Evolutionary conservation across 805 yeast species (phyloP).

Genomic region (Yarrowia keelungensis): DNA sequence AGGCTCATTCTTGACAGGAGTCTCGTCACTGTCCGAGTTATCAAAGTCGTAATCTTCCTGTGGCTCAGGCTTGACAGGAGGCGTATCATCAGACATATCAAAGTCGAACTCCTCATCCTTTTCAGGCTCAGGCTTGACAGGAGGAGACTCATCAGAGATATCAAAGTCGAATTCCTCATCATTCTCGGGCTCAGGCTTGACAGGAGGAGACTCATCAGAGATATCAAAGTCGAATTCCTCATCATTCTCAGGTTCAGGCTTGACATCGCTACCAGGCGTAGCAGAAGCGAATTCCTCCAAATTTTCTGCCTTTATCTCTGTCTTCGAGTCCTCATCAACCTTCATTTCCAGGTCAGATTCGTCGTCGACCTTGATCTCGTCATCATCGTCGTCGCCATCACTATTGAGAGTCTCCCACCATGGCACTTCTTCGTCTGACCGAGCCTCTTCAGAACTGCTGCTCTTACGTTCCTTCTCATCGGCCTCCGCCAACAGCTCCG

Average conservation of each 20-base stretch:
- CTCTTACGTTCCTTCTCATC: neutral
- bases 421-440: neutral
- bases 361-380: neutral
- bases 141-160: too few species aligned
- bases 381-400: neutral
- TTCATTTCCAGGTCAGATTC: neutral
- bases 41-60: neutral
- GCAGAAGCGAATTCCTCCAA: neutral
- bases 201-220: neutral
- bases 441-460: neutral
- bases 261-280: neutral
- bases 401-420: slow-evolving; percentile 29
- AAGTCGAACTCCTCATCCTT: neutral
- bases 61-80: too few species aligned
- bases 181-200: too few species aligned
- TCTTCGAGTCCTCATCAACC: neutral
- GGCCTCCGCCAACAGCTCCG: neutral
- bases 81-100: neutral
- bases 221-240: neutral
- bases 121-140: neutral
- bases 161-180: neutral
- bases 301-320: too few species aligned
- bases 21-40: too few species aligned
- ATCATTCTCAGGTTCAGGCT: neutral
- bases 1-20: too few species aligned